Base-by-base conservation (phyloP, 2,329 filamentous ascomycete genomes). In the Cladosporium sp. region DNA sequence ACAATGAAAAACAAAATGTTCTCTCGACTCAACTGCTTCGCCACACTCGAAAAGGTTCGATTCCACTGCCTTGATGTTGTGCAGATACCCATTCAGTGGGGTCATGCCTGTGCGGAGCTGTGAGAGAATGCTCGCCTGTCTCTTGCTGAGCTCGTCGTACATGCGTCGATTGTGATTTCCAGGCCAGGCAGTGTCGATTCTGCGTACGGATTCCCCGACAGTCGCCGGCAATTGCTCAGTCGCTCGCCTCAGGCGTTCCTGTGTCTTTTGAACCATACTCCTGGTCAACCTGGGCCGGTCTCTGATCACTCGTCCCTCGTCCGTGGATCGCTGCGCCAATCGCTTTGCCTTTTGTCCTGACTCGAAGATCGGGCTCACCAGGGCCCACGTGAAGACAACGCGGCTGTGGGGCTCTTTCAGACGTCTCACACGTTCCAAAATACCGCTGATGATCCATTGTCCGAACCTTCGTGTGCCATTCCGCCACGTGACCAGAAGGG, bases 51-150 rank as follows among this genome's bases (percentile, higher is more conserved):
- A 53, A 29, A 53, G 31, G 16, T 62, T 55, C 33, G 21, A 28
- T 16, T 62, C 60, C 18, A 23, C 60, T 55, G 60, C 60, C 18
- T 62, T 62, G 46, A 55, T 62, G 29, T 55, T 50, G 46, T 62
- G 49, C 35, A 62, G 18, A 5, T 62, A 55, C 21, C 29, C 49
- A n/a, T 62, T 62, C 29, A 40, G n/a, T 31, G 31, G 49, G n/a
- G 60, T 37, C 60, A 62, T 62, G 49, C 46, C 60, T 7, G 49
- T 29, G 12, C 23, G 49, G 12, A 29, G 49, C 49, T 28, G 12
- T 5, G 49, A 23, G 49, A 52, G 49, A 40, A 53, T 53, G 12
- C 31, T 53, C 46, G n/a, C 29, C 37, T 28, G 59, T 62, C n/a
- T 55, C 21, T 53, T 53, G 31, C 12, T 35, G 28, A 59, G 33